A percentile compares a stretch with the other conserved stretches of the same genome.
These are phyloP conservation scores for Erigeron philadelphicus DNA, from an alignment of 140 eudicot genomes.

Conservation along the genomic window DNA sequence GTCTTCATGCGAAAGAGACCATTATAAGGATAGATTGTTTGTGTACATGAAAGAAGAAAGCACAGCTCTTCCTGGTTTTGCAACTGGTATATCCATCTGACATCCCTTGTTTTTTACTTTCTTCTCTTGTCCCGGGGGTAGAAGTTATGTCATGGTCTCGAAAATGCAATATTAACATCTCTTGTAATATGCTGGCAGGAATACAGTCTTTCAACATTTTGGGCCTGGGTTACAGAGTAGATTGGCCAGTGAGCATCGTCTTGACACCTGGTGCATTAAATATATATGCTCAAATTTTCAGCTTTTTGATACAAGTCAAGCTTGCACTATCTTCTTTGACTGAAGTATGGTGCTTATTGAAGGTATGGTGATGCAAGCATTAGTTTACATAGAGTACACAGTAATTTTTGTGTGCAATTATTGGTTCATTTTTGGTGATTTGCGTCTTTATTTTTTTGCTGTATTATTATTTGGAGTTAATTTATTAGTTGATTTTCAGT, in stretches of 20 bases:
- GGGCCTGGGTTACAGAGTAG: slow-evolving; percentile 87
- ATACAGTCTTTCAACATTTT: slow-evolving; percentile 63
- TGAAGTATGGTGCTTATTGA: slow-evolving; percentile 74
- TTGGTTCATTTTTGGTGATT: slow-evolving; percentile 8
- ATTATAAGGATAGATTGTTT: slow-evolving; percentile 60
- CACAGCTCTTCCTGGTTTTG: slow-evolving; percentile 41
- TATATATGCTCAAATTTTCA: slow-evolving; percentile 80
- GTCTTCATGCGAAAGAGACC: slow-evolving; percentile 89
- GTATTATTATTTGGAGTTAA: not conserved
- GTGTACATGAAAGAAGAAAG: slow-evolving; percentile 52
- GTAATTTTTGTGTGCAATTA: not conserved
- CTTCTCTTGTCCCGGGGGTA: not conserved
- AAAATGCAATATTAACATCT: not conserved
- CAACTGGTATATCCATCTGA: slow-evolving; percentile 41
- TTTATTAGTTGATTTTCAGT: not conserved
- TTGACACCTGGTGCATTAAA: slow-evolving; percentile 68
- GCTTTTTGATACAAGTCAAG: slow-evolving; percentile 74
- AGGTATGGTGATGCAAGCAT: slow-evolving; percentile 44
- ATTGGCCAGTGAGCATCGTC: slow-evolving; percentile 88
- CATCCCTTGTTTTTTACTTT: not conserved
- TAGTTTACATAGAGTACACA: not conserved
- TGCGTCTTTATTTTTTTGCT: not conserved
- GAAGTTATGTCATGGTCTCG: not conserved
- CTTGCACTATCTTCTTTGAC: slow-evolving; percentile 86
- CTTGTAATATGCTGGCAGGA: slow-evolving; percentile 44